Conservation (phyloP, 208 protist genomes). For the Crithidia bombi region DNA sequence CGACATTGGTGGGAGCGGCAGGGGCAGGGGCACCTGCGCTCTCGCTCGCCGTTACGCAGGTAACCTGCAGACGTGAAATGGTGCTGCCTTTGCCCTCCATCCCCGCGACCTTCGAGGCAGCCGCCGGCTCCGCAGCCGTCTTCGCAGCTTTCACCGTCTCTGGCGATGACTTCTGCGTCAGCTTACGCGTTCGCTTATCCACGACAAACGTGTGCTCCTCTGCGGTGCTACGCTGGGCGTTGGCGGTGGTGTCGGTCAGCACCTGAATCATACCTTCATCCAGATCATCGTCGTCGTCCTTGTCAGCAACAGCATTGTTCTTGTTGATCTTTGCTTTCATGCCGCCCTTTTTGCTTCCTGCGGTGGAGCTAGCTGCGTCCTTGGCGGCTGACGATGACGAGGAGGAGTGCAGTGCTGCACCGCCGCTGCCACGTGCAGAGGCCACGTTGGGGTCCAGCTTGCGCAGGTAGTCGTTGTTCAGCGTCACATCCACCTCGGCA, state of each 20-base stretch:
- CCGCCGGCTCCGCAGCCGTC: neutral
- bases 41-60: conserved; percentile 11
- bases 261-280: conserved; percentile 35
- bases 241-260: conserved; percentile 29
- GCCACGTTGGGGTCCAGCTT: conserved; percentile 15
- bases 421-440: neutral
- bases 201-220: conserved; percentile 35
- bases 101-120: neutral
- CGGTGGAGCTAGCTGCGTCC: neutral
- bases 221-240: conserved; percentile 6
- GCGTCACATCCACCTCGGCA: conserved; percentile 36
- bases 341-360: neutral
- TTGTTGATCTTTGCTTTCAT: neutral
- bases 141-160: neutral
- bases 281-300: conserved; percentile 18
- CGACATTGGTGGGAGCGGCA: neutral
- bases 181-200: conserved; percentile 28
- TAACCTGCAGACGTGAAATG: conserved; percentile 30
- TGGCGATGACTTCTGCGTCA: conserved; percentile 4
- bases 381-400: neutral
- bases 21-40: neutral
- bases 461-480: conserved; percentile 41
- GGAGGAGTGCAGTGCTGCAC: neutral
- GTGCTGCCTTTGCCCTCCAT: conserved; percentile 10
- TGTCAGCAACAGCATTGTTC: neutral